Conservation (phyloP, 129 eudicot genomes). For the Arctium minus region DNA sequence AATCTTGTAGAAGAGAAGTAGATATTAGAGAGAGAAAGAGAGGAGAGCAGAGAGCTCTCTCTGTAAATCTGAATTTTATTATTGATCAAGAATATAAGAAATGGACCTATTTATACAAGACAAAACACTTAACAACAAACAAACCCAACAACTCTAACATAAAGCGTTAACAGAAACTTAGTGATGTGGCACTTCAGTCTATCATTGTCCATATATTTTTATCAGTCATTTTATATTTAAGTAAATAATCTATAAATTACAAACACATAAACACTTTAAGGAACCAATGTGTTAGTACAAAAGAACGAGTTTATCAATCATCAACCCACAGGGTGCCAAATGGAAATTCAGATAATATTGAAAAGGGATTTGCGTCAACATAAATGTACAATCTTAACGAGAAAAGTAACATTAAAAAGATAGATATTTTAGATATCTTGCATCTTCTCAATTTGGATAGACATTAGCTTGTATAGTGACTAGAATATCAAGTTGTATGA, state of each 20-base stretch:
- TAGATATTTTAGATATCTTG: not conserved
- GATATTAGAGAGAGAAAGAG: no score
- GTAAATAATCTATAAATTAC: no score
- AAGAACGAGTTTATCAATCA: not conserved
- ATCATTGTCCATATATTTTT: not conserved
- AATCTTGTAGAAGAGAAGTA: no score
- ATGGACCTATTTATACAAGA: no score
- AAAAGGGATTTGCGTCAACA: not conserved
- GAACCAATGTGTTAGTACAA: not conserved
- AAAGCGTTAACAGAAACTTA: no score
- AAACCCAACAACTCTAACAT: no score
- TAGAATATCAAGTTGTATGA: not conserved
- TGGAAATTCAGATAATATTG: not conserved
- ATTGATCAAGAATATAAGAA: no score
- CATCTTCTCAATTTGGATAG: not conserved
- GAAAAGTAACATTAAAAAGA: no score
- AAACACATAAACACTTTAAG: not conserved
- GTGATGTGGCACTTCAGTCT: no score
- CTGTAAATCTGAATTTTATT: no score
- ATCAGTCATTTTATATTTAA: not conserved
- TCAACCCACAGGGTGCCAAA: not conserved
- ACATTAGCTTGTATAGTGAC: not conserved
- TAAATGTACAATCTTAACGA: not conserved
- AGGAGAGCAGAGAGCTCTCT: no score
- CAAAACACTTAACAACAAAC: no score